Evolutionary conservation across 23 red algal species (phyloP), one percentile per base, ranked within the genome.

Genomic region (Pyropia yezoensis): DNA sequence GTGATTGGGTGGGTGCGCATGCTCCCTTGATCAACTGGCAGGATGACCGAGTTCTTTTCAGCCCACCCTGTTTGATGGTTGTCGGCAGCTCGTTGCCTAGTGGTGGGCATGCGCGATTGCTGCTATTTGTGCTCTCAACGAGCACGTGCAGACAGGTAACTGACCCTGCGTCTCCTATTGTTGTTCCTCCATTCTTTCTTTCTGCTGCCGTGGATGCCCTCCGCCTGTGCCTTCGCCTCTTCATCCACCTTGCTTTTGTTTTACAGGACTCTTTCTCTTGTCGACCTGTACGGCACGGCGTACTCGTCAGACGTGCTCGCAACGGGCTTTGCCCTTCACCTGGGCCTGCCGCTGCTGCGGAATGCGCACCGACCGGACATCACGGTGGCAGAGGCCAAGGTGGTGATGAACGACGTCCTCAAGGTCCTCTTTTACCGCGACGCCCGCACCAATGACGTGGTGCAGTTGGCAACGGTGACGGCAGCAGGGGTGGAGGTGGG

Each of bases 351-450:
- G 28, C 55, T 98, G 63, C 54, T 98, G 39, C 81, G 94, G 52
- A 98, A 98, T 47, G 85, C 74, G 9, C 88, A 73, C 23, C 77
- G 69, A 11, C 66, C 70, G 19, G 94, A 82, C 29, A 85, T 98
- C 8, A 86, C 79, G 14, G 85, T 98, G 25, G 79, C 67, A 16
- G 80, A 98, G 49, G 94, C 73, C 7, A 73, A 76, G 74, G 67
- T 62, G 33, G 64, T 85, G 0, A 3, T 98, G 5, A 32, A 82
- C 29, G 67, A 91, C 5, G 60, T 85, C 62, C 34, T 91, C 27
- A 82, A 71, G 28, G 94, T 98, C 20, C 75, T 98, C 63, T 98
- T 73, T 64, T 98, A 98, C 58, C 86, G 94, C 49, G 94, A 98
- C 28, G 85, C 84, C 11, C 75, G 94, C 26, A 85, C 82, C 24